A percentile compares a stretch with the other conserved stretches of the same genome.
Conservation (phyloP, 495 filamentous ascomycete genomes). For the Bacidia gigantensis region DNA sequence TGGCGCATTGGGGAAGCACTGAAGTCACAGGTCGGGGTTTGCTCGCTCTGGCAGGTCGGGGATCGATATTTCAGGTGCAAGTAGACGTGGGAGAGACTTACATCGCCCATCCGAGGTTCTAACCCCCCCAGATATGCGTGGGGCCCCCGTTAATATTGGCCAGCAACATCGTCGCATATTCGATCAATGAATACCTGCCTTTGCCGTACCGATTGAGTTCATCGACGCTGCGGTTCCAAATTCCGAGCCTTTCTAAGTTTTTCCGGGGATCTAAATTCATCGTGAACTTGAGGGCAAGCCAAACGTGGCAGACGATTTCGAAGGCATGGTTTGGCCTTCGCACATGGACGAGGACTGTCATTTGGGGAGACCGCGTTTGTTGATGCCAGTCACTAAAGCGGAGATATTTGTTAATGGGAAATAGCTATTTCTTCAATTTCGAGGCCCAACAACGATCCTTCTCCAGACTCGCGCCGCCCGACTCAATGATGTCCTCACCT, state of each 20-base stretch:
- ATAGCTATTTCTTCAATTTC: conserved; percentile 75
- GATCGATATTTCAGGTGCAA: conserved; percentile 72
- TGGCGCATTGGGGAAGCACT: conserved; percentile 85
- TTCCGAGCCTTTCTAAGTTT: conserved; percentile 48
- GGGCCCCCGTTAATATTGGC: conserved; percentile 5
- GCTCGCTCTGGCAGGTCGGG: conserved; percentile 67
- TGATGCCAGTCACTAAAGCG: not conserved
- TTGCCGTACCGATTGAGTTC: conserved; percentile 74
- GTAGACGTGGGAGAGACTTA: conserved; percentile 73
- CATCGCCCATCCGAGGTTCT: conserved; percentile 63
- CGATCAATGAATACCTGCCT: conserved; percentile 56
- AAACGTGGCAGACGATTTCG: conserved; percentile 53
- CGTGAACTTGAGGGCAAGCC: conserved; percentile 48
- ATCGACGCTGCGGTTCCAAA: conserved; percentile 59
- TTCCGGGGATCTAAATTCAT: conserved; percentile 57
- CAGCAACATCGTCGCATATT: conserved; percentile 82
- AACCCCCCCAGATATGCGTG: not conserved
- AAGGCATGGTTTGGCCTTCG: conserved; percentile 47
- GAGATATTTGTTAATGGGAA: conserved; percentile 1
- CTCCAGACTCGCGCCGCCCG: conserved; percentile 69
- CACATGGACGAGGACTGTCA: conserved; percentile 59
- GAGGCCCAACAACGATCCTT: conserved; percentile 70
- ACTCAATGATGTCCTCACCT: conserved; percentile 60
- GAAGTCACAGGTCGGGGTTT: conserved; percentile 76
- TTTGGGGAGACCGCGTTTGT: conserved; percentile 82